Percentiles rank a stretch among this genome's conserved stretches.
Evolutionary conservation across 129 eudicot species (phyloP).

Genomic region (Heracleum sosnowskyi): DNA sequence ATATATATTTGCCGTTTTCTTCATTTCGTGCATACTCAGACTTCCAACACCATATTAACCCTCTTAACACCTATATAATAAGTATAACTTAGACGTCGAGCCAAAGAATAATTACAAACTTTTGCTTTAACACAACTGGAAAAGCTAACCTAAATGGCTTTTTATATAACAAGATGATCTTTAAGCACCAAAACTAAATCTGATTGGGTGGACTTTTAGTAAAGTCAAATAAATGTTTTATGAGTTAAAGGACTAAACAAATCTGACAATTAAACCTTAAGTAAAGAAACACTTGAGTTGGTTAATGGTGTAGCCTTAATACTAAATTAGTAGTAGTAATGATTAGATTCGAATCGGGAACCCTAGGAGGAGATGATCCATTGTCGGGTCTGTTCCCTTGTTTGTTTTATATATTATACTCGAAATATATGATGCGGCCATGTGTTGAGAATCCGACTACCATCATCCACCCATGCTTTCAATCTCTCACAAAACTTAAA

Average conservation of each 20-base stretch:
- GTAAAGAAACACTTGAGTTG: neutral
- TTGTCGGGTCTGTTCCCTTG: constrained; percentile 4
- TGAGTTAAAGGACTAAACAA: neutral
- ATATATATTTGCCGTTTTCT: no score
- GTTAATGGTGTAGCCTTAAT: neutral
- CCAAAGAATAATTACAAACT: neutral
- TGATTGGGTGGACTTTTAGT: constrained; percentile 11
- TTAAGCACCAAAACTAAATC: neutral
- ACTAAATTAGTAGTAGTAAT: neutral
- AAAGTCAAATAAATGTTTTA: constrained; percentile 13
- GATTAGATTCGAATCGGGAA: constrained; percentile 16
- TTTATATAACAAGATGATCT: neutral
- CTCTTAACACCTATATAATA: no score
- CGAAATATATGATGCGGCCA: neutral
- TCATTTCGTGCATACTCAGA: no score
- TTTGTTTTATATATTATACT: neutral
- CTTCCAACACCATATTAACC: no score
- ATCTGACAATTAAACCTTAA: constrained; percentile 5
- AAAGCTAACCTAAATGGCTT: neutral
- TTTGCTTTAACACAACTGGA: constrained; percentile 7
- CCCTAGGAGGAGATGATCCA: constrained; percentile 4
- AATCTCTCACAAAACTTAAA: neutral
- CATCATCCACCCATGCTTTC: constrained; percentile 9
- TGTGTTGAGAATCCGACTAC: constrained; percentile 3
- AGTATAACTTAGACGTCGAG: neutral